phyloP scores from a whole-genome alignment of 768 basidiomycete species.

The Kwoniella dejecticola region DNA sequence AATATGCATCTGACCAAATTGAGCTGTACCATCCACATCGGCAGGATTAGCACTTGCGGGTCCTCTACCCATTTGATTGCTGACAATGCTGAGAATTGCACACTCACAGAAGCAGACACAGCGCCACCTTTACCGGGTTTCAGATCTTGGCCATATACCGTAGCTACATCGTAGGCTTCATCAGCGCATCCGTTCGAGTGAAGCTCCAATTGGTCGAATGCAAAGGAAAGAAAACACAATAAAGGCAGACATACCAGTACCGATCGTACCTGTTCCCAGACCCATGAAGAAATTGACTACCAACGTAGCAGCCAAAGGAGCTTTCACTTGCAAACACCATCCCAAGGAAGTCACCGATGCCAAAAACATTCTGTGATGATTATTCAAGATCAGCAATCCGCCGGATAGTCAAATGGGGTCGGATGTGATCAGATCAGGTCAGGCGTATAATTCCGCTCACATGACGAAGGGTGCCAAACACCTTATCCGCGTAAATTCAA shows the following conservation, averaged over 20 bases:
- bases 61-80: no score
- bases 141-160: slow-evolving; percentile 54
- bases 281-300: slow-evolving; percentile 53
- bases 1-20: slow-evolving; percentile 53
- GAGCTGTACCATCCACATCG: slow-evolving; percentile 36
- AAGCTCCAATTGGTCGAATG: not conserved
- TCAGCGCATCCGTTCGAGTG: no score
- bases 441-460: slow-evolving; percentile 25
- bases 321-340: slow-evolving; percentile 48
- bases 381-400: not conserved
- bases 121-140: slow-evolving; percentile 52
- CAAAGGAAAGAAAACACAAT: not conserved
- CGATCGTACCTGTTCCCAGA: slow-evolving; percentile 38
- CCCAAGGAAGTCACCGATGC: slow-evolving; percentile 44
- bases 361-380: slow-evolving; percentile 35
- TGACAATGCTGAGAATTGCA: no score
- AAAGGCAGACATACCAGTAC: slow-evolving; percentile 23
- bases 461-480: slow-evolving; percentile 37
- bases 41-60: no score
- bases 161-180: slow-evolving; percentile 25
- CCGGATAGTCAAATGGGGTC: not conserved
- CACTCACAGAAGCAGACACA: slow-evolving; percentile 52
- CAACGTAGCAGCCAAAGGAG: slow-evolving; percentile 50
- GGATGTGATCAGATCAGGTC: no score
- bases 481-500: slow-evolving; percentile 31